These are phyloP conservation scores for Corymbia maculata DNA, from an alignment of 345 rosid genomes.

Conservation along the genomic window DNA sequence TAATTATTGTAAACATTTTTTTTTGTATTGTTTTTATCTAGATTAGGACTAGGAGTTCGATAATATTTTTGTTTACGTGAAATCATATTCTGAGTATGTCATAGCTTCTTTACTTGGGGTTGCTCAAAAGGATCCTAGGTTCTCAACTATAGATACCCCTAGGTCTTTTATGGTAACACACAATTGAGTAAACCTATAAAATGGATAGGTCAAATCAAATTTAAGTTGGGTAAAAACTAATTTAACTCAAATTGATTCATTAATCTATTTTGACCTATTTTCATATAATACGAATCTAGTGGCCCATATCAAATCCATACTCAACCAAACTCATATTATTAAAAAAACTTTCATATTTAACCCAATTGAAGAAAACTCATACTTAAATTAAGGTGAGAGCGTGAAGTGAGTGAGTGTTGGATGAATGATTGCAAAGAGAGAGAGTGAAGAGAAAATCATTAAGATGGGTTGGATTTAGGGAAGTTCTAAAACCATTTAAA, in stretches of 20 bases:
- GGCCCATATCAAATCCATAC: neutral
- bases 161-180: neutral
- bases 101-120: neutral
- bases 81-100: neutral
- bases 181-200: no score
- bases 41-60: neutral
- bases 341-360: no score
- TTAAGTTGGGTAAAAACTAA: no score
- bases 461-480: neutral
- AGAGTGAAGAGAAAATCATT: neutral
- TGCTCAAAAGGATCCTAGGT: neutral
- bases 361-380: no score
- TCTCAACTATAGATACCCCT: neutral
- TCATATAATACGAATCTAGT: no score
- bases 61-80: neutral
- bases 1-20: neutral
- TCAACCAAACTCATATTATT: neutral
- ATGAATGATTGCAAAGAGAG: neutral
- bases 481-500: neutral
- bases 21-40: neutral
- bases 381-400: neutral
- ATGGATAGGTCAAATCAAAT: neutral
- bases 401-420: accelerated
- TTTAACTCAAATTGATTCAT: no score
- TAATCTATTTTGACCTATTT: no score